phyloP scores from a whole-genome alignment of 306 rosid species.

The Cucurbita ficifolia region DNA sequence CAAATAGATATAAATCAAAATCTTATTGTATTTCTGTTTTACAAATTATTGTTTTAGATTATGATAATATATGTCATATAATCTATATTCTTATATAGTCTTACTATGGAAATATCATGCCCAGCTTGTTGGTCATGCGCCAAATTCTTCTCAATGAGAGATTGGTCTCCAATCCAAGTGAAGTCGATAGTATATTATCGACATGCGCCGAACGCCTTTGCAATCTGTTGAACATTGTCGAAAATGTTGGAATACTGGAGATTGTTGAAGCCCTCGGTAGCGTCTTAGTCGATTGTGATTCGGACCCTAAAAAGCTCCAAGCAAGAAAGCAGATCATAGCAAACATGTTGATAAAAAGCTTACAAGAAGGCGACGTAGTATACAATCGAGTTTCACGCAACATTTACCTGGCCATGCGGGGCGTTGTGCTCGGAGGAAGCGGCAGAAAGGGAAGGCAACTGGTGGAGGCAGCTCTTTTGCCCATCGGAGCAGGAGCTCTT shows the following conservation, averaged over 20 bases:
- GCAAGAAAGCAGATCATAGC: constrained; percentile 16
- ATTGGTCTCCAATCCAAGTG: constrained; percentile 2
- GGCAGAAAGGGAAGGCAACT: constrained; percentile 16
- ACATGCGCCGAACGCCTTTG: constrained; percentile 10
- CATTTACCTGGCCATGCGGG: constrained; percentile 19
- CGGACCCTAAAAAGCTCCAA: constrained; percentile 8
- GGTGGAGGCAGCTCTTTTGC: constrained; percentile 15
- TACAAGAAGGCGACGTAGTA: constrained; percentile 15
- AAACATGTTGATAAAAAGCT: constrained; percentile 20
- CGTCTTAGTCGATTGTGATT: not conserved
- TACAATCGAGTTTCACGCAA: constrained; percentile 12
- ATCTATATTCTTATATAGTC: not conserved
- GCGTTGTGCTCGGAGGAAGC: constrained; percentile 19
- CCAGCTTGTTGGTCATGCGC: constrained; percentile 20
- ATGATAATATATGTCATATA: not conserved
- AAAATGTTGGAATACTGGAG: constrained; percentile 15
- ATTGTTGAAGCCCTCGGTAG: constrained; percentile 10
- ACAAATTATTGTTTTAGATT: not conserved
- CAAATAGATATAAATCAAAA: not conserved
- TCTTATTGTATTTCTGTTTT: not conserved
- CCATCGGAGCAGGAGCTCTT: constrained; percentile 13
- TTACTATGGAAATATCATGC: not conserved
- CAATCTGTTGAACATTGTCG: constrained; percentile 8
- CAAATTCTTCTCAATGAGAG: constrained; percentile 17
- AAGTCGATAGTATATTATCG: constrained; percentile 9